Percentiles rank a stretch among this genome's conserved stretches.
These are phyloP conservation scores for Prasinococcaceae sp. DNA, from an alignment of 139 green algal species.

Conservation along the genomic window DNA sequence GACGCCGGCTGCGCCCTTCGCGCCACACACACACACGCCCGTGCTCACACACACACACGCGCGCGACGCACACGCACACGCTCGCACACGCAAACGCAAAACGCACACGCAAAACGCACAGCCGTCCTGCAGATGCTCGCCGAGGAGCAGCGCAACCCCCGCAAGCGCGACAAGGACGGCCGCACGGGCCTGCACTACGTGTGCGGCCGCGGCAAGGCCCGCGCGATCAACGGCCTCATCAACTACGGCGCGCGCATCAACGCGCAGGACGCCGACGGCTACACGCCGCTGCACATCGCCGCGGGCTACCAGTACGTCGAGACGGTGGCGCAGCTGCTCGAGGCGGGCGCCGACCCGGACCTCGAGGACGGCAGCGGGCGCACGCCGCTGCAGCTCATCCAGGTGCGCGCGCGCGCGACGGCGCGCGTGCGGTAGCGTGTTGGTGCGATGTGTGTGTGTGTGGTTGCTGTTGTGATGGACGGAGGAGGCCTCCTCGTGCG, in stretches of 20 bases:
- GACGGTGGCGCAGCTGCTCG: constrained; percentile 18
- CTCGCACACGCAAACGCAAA: too few relatives aligned
- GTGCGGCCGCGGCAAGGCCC: not conserved
- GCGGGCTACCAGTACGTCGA: constrained; percentile 57
- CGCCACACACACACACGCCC: too few relatives aligned
- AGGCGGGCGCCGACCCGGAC: constrained; percentile 26
- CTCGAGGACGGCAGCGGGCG: constrained; percentile 5
- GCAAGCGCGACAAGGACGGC: constrained; percentile 12
- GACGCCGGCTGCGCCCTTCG: not conserved
- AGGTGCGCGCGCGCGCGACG: too few relatives aligned
- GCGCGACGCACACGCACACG: too few relatives aligned
- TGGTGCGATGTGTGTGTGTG: too few relatives aligned
- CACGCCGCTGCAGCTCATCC: constrained; percentile 5
- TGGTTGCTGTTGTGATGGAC: too few relatives aligned
- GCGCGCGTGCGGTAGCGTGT: too few relatives aligned
- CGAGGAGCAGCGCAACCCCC: not conserved
- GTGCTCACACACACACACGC: not conserved
- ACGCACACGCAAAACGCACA: too few relatives aligned
- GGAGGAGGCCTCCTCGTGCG: too few relatives aligned
- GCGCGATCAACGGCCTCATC: constrained; percentile 11
- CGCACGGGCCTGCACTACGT: constrained; percentile 16
- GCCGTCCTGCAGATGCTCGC: not conserved
- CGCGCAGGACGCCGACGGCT: constrained; percentile 49
- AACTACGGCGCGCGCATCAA: constrained; percentile 12
- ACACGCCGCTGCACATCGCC: constrained; percentile 61